A percentile compares a stretch with the other conserved stretches of the same genome.
Evolutionary conservation across 192 early-diverging fungal genomes (phyloP).

Genomic region (Coemansia sp.): DNA sequence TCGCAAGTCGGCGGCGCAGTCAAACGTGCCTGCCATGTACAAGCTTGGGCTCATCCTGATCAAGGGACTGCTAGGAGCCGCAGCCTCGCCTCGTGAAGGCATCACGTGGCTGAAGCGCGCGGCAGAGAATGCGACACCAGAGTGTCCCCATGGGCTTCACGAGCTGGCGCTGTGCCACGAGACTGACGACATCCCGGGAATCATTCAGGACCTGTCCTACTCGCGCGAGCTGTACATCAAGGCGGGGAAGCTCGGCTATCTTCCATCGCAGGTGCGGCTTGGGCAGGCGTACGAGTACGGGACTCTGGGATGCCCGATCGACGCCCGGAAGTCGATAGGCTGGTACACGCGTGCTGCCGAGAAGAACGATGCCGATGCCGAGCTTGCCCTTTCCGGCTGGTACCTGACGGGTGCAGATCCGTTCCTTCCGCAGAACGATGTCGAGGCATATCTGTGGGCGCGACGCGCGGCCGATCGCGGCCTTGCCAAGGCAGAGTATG

Average conservation of each 20-base stretch:
- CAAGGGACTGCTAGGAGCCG: constrained; percentile 78
- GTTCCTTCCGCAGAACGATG: constrained; percentile 86
- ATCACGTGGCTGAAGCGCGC: constrained; percentile 95
- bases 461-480: constrained; percentile 94
- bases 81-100: constrained; percentile 83
- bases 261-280: constrained; percentile 89
- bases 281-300: constrained; percentile 96
- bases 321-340: constrained; percentile 87
- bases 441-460: constrained; percentile 98
- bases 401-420: constrained; percentile 95
- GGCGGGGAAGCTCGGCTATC: constrained; percentile 91
- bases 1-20: constrained; percentile 86
- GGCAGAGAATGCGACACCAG: constrained; percentile 84
- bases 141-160: constrained; percentile 91
- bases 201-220: constrained; percentile 82
- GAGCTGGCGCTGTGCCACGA: constrained; percentile 91
- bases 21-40: constrained; percentile 96
- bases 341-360: constrained; percentile 97
- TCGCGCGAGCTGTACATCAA: constrained; percentile 91
- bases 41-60: constrained; percentile 93
- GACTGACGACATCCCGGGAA: constrained; percentile 65
- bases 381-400: constrained; percentile 96
- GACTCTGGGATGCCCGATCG: constrained; percentile 80
- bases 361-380: constrained; percentile 86
- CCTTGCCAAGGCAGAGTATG: constrained; percentile 94